phyloP scores from a whole-genome alignment of 2,329 filamentous ascomycete genomes.

The Microdochium bolleyi region DNA sequence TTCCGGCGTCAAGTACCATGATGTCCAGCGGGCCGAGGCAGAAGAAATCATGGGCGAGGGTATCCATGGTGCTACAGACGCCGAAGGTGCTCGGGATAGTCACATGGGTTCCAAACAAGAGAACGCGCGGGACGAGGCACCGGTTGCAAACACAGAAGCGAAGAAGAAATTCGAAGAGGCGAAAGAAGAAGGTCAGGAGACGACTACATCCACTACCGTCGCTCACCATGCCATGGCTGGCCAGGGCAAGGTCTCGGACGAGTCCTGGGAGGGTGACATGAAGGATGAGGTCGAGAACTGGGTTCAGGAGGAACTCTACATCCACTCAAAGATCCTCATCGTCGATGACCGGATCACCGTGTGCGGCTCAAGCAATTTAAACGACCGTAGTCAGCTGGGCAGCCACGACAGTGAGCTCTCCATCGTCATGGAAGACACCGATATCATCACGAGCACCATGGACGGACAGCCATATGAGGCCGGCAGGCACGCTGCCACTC shows the following conservation, averaged over 20 bases:
- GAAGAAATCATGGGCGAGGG: slow-evolving; percentile 78
- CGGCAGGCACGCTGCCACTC: slow-evolving; percentile 72
- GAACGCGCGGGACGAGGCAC: slow-evolving; percentile 22
- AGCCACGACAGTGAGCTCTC: slow-evolving; percentile 87
- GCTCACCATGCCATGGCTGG: slow-evolving; percentile 78
- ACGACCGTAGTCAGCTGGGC: slow-evolving; percentile 82
- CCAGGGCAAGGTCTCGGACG: slow-evolving; percentile 53
- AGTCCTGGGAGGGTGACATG: slow-evolving; percentile 67
- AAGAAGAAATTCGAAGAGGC: slow-evolving; percentile 46
- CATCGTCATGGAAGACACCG: slow-evolving; percentile 81
- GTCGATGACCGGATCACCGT: slow-evolving; percentile 80
- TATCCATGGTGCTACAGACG: slow-evolving; percentile 51
- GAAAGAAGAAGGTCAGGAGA: slow-evolving; percentile 23
- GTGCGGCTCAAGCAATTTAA: slow-evolving; percentile 83
- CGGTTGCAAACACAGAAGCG: slow-evolving; percentile 31
- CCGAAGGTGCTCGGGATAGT: slow-evolving; percentile 34
- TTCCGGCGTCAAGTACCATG: slow-evolving; percentile 75
- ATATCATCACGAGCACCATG: slow-evolving; percentile 65
- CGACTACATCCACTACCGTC: slow-evolving; percentile 40
- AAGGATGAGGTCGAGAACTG: slow-evolving; percentile 79
- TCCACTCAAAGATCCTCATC: slow-evolving; percentile 87
- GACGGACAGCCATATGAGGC: slow-evolving; percentile 69
- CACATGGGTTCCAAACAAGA: slow-evolving; percentile 37
- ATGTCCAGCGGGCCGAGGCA: slow-evolving; percentile 80
- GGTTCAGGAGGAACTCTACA: slow-evolving; percentile 93